Percentiles rank a stretch among this genome's conserved stretches.
phyloP scores from a whole-genome alignment of 371 early-diverging fungal species.

The Mortierella sp. region DNA sequence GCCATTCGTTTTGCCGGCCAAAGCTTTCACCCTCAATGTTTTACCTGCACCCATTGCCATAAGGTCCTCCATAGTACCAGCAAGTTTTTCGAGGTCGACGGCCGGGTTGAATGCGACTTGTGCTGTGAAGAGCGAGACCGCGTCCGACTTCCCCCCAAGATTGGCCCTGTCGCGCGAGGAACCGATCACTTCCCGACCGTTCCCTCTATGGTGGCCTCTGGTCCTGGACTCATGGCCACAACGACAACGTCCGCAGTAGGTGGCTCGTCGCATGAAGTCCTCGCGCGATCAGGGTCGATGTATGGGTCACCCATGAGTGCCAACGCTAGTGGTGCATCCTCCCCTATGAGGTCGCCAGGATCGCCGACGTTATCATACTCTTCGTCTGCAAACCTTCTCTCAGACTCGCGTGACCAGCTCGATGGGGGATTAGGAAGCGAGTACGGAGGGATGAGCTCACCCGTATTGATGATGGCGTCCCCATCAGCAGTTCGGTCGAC shows the following conservation, averaged over 20 bases:
- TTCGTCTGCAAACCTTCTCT: neutral
- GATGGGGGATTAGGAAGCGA: neutral
- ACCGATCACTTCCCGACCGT: constrained; percentile 40
- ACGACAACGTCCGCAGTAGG: neutral
- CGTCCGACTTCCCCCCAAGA: constrained; percentile 42
- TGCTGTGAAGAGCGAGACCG: constrained; percentile 59
- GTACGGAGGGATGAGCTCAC: constrained; percentile 9
- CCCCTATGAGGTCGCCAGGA: constrained; percentile 31
- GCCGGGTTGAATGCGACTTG: constrained; percentile 68
- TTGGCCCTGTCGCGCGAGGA: constrained; percentile 44
- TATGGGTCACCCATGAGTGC: constrained; percentile 21
- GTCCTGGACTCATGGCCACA: constrained; percentile 30
- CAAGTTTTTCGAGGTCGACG: constrained; percentile 71
- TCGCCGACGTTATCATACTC: constrained; percentile 23
- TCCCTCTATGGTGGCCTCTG: constrained; percentile 34
- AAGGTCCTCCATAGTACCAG: constrained; percentile 66
- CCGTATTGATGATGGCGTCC: constrained; percentile 46
- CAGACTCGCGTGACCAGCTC: constrained; percentile 6
- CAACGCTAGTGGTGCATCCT: constrained; percentile 20
- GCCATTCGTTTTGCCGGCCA: constrained; percentile 66
- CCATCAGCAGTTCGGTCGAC: constrained; percentile 28
- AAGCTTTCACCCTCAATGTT: constrained; percentile 73
- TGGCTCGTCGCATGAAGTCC: neutral
- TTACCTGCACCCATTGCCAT: constrained; percentile 65
- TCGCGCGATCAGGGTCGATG: constrained; percentile 30